Evolutionary conservation across 176 grass and related monocot genomes (phyloP), one percentile per base, ranked within the genome.

Genomic region (Phragmites australis): DNA sequence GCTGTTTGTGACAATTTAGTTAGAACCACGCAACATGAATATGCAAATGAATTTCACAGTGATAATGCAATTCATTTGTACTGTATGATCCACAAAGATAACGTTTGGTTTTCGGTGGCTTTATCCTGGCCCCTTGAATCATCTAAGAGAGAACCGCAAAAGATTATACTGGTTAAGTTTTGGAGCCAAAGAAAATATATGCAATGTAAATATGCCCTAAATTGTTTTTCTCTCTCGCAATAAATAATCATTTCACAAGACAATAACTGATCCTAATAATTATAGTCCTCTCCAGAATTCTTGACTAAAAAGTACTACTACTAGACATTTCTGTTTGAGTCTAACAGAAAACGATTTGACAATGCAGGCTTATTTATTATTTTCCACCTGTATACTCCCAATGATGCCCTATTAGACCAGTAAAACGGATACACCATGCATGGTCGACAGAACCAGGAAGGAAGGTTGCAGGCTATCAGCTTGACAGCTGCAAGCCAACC

Each of bases 401-500:
- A 88, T 88, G 87, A 88, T 80, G 48, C 22, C 69, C 21, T 69
- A 88, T 80, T 75, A 34, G 83, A 67, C 76, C 53, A 75, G 66
- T 65, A 72, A 88, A 75, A 67, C 68, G 29, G 81, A 79, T 68
- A 60, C 74, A 78, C 46, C 43, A 68, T 50, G 68, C 82, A 21
- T 77, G 42, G 53, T 52, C 44, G 64, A 68, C 53, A 65, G 11
- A 87, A 34, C 51, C 69, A 60, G 81, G 83, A 80, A 88, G 32
- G 34, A 56, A 43, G 78, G 82, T 21, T 72, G 83, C 75, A 79
- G 66, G 66, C 57, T 70, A 82, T 37, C 79, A 71, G 71, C 71
- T 48, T 85, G 87, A 81, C 87, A 89, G 87, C 82, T 76, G 77
- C 82, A 76, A 84, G 77, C 87, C 77, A 81, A 81, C 87, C 68